Evolutionary conservation across 805 yeast species (phyloP).

Genomic region (Saturnispora gosingensis): DNA sequence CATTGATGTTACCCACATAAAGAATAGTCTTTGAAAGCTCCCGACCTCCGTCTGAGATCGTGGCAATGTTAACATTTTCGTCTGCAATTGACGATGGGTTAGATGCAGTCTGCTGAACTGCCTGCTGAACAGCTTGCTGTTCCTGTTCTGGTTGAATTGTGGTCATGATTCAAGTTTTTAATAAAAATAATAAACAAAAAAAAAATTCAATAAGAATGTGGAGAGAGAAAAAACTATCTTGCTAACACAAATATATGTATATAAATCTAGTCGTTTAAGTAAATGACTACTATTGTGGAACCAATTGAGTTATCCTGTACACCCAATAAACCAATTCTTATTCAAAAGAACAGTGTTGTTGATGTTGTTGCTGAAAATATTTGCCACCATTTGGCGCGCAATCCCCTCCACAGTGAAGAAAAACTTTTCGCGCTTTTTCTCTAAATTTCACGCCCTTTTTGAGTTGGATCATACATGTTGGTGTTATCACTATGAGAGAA

Average conservation of each 20-base stretch:
- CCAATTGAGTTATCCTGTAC: neutral
- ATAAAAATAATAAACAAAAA: neutral
- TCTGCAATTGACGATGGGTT: neutral
- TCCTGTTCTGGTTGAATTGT: conserved; percentile 4
- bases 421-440: neutral
- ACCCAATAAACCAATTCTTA: neutral
- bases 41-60: conserved; percentile 73
- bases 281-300: neutral
- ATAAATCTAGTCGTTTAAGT: neutral
- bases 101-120: neutral
- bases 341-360: neutral
- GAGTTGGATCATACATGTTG: too few species aligned
- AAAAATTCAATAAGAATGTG: neutral
- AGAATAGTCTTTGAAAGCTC: conserved; percentile 64
- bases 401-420: neutral
- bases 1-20: conserved; percentile 69
- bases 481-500: too few species aligned
- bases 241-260: neutral
- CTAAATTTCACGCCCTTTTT: neutral
- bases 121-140: neutral
- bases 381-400: neutral
- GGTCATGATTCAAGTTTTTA: neutral
- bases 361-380: neutral
- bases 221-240: neutral
- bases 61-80: conserved; percentile 38